Conservation (phyloP, 2,329 filamentous ascomycete species). For the Curvularia verruculosa region DNA sequence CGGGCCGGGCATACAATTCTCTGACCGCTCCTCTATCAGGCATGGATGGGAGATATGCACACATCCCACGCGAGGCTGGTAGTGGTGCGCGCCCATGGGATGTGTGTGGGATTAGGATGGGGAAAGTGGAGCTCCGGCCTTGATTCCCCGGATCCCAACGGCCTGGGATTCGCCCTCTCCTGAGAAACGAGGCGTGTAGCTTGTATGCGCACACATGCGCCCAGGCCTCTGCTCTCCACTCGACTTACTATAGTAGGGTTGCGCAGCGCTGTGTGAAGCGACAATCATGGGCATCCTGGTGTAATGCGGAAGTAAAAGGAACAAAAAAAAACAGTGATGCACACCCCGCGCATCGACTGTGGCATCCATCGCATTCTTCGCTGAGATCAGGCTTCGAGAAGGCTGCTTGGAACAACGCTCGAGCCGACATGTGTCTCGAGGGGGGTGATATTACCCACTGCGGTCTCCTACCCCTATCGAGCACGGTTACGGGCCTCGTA, state of each 20-base stretch:
- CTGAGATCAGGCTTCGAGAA: constrained; percentile 35
- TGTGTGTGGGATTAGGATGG: constrained; percentile 16
- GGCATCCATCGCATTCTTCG: constrained; percentile 19
- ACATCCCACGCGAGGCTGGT: constrained; percentile 36
- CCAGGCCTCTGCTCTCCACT: not conserved
- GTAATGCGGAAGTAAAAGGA: constrained; percentile 12
- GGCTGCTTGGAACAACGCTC: constrained; percentile 37
- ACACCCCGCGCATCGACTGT: constrained; percentile 6
- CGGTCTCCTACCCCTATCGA: constrained; percentile 23
- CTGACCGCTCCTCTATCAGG: constrained; percentile 33
- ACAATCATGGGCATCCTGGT: constrained; percentile 1
- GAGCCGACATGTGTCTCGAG: constrained; percentile 23
- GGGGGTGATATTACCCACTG: constrained; percentile 11
- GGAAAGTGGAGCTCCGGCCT: constrained; percentile 32
- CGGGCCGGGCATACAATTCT: constrained; percentile 23
- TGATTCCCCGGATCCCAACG: constrained; percentile 33
- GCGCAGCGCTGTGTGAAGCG: not conserved
- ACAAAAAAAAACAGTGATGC: not conserved
- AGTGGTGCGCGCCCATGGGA: constrained; percentile 9
- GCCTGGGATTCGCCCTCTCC: constrained; percentile 21
- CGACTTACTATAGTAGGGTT: not conserved
- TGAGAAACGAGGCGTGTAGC: constrained; percentile 22
- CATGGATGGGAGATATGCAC: constrained; percentile 12
- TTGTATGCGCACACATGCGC: not conserved
- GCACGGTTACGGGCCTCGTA: constrained; percentile 31